phyloP scores from a whole-genome alignment of 163 green algal genomes.

The Trebouxiophyceae sp. region DNA sequence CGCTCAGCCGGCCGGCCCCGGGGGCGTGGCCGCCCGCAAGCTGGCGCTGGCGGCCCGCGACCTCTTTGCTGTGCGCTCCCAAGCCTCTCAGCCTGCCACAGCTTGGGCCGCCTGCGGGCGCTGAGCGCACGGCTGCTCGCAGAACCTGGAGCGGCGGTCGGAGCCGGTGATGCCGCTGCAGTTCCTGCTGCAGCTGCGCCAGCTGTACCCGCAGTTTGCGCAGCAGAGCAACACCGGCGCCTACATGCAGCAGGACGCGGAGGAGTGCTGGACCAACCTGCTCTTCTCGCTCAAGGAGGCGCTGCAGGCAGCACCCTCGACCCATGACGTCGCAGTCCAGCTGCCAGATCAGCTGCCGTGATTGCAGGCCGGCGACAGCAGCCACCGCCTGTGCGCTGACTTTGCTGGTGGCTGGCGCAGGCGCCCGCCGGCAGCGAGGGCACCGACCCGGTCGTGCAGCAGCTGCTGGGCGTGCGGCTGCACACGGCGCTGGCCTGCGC shows the following conservation, averaged over 20 bases:
- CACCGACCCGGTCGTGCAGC: conserved; percentile 39
- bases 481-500: conserved; percentile 66
- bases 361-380: too few species aligned
- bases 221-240: conserved; percentile 58
- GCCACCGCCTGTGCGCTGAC: too few species aligned
- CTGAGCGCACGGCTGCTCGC: not conserved
- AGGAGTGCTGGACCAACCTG: conserved; percentile 94
- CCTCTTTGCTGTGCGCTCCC: conserved; percentile 51
- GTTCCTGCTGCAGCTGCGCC: conserved; percentile 83
- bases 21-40: conserved; percentile 7
- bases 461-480: conserved; percentile 74
- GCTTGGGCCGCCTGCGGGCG: too few species aligned
- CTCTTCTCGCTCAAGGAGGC: conserved; percentile 62
- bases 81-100: too few species aligned
- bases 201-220: conserved; percentile 91
- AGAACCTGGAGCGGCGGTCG: conserved; percentile 26
- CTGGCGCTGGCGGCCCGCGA: conserved; percentile 50
- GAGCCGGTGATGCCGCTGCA: conserved; percentile 69
- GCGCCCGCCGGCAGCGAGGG: too few species aligned
- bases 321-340: too few species aligned
- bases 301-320: too few species aligned
- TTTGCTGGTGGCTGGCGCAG: not conserved
- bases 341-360: too few species aligned
- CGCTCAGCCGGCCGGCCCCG: not conserved
- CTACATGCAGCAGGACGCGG: conserved; percentile 96